phyloP scores from a whole-genome alignment of 2,329 filamentous ascomycete genomes.

The Epichloe sibirici region DNA sequence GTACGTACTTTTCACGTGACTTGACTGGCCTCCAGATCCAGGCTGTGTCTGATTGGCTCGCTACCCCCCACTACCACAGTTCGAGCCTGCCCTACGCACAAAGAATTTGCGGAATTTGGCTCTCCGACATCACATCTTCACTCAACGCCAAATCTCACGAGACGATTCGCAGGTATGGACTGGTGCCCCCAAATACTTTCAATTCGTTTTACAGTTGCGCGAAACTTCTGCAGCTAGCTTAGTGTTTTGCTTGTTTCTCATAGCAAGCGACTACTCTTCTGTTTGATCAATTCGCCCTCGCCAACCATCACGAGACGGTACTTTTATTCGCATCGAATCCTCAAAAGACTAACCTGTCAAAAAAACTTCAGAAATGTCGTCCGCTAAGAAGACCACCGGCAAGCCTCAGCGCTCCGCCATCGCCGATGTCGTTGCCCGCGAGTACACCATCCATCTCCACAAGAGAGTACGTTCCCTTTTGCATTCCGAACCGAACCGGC shows the following conservation, averaged over 20 bases:
- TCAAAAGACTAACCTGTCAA: slow-evolving; percentile 15
- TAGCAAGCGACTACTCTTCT: neutral
- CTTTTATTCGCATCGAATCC: neutral
- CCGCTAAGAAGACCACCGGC: slow-evolving; percentile 26
- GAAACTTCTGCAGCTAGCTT: neutral
- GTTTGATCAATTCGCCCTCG: neutral
- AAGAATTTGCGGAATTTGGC: slow-evolving; percentile 29
- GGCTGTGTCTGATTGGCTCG: slow-evolving; percentile 23
- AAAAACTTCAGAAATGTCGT: slow-evolving; percentile 27
- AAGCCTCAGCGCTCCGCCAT: slow-evolving; percentile 73
- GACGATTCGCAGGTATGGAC: slow-evolving; percentile 31
- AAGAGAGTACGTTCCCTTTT: slow-evolving; percentile 50
- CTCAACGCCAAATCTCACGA: slow-evolving; percentile 26
- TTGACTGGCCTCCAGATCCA: neutral
- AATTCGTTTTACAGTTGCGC: neutral
- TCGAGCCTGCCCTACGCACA: slow-evolving; percentile 30
- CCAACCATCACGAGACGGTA: slow-evolving; percentile 3
- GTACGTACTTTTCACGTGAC: slow-evolving; percentile 16
- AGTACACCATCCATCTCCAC: slow-evolving; percentile 99
- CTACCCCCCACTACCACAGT: slow-evolving; percentile 20
- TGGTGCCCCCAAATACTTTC: slow-evolving; percentile 10
- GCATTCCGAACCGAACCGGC: neutral
- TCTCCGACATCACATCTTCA: slow-evolving; percentile 24
- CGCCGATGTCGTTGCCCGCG: slow-evolving; percentile 95
- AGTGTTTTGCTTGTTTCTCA: neutral